Evolutionary conservation across 2,329 filamentous ascomycete genomes (phyloP).

Genomic region (Celoporthe dispersa): DNA sequence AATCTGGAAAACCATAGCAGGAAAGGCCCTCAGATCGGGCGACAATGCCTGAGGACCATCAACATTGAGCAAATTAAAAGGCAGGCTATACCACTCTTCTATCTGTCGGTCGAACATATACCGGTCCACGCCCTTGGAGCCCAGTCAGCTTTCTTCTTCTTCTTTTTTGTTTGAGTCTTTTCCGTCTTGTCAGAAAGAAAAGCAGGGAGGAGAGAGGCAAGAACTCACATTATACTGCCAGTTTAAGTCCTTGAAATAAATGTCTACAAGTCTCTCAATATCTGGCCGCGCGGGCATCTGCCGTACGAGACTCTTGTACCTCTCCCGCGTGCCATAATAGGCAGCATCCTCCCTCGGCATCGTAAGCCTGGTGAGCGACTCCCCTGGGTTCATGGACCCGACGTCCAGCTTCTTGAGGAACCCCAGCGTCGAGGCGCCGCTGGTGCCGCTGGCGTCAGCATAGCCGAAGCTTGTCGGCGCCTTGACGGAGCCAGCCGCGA

Average conservation of each 20-base stretch:
- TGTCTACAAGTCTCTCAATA: constrained; percentile 57
- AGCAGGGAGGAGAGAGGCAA: not conserved
- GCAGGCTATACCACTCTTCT: constrained; percentile 57
- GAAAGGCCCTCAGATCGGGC: constrained; percentile 59
- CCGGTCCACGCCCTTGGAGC: constrained; percentile 53
- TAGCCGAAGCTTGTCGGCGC: constrained; percentile 52
- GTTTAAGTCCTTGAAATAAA: constrained; percentile 63
- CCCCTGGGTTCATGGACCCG: constrained; percentile 39
- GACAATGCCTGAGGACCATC: constrained; percentile 55
- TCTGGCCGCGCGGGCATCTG: constrained; percentile 60
- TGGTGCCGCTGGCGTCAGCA: constrained; percentile 47
- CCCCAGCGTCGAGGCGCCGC: constrained; percentile 56
- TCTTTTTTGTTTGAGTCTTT: not conserved
- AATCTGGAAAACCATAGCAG: constrained; percentile 63
- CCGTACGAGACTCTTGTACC: constrained; percentile 62
- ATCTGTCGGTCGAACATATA: constrained; percentile 56
- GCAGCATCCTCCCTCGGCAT: constrained; percentile 41
- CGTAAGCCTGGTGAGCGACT: constrained; percentile 36
- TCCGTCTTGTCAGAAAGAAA: not conserved
- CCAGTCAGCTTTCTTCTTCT: not conserved
- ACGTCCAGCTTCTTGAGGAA: constrained; percentile 63
- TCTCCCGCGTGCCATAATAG: constrained; percentile 53
- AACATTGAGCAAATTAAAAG: constrained; percentile 55
- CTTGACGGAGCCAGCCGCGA: constrained; percentile 46
- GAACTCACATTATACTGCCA: constrained; percentile 52